Base-by-base conservation (phyloP, 83 land plant species). In the Larix sibirica region DNA sequence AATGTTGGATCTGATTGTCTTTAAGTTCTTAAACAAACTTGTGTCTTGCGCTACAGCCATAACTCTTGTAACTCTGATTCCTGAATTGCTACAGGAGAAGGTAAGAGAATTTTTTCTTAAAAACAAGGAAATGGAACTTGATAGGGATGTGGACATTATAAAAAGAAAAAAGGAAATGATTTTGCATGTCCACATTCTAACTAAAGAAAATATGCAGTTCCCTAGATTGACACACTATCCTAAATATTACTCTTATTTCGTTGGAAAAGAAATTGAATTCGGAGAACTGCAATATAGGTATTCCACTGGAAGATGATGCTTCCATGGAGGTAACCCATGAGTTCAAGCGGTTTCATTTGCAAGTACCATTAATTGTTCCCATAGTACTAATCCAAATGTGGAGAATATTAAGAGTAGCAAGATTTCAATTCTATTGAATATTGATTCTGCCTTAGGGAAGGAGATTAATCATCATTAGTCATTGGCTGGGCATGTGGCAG, bases 1-100 rank as follows among this genome's bases (percentile, higher is more conserved):
- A n/a, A n/a, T 93, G 88, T 65, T 91, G 71, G 82, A 86, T 12
- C 87, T 94, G 58, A 96, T 97, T 50, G 81, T 93, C 12, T 88
- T 92, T 75, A 89, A 87, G 83, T 47, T 47, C 50, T 84, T 96
- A 16, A 97, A 96, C 21, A 98, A 98, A n/a, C 81, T 95, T 17
- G 99, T 97, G 36, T 97, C 99, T 2, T 94, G 96, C 74, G 96
- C 94, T 2, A 97, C 99, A 6, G 94, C 98, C 9, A 90, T 95
- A n/a, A 95, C 95, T 12, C 90, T 97, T n/a, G 88, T 95, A 68
- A 92, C 93, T 24, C 84, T 97, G 70, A 92, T 97, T 33, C 99
- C 99, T 18, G 85, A 94, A 68, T 84, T 97, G 73, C 87, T 97
- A 50, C 89, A 94, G 74, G 94, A 94, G 77, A 97, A 95, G 84